Percentiles rank a stretch among this genome's conserved stretches.
phyloP scores from a whole-genome alignment of 73 alveolate species.

The Paramecium pentaurelia region DNA sequence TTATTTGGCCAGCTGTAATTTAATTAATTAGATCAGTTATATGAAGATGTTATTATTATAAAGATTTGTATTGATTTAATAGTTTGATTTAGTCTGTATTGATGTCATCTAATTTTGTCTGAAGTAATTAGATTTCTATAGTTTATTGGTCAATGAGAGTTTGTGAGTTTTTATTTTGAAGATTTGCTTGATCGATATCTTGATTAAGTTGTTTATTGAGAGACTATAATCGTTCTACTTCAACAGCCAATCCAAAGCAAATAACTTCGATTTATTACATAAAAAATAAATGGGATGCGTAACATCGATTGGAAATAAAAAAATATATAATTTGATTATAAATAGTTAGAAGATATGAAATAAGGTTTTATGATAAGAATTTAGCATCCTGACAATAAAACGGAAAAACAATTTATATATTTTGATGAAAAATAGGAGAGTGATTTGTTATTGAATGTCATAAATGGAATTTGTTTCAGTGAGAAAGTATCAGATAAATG shows the following conservation, averaged over 20 bases:
- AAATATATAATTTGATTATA: not conserved
- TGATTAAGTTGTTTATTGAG: not conserved
- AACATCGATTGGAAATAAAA: not conserved
- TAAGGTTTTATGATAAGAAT: slow-evolving; percentile 22
- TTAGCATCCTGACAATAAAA: not conserved
- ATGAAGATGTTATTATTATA: not conserved
- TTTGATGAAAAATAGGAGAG: slow-evolving; percentile 43
- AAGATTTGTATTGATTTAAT: not conserved
- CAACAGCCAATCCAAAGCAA: slow-evolving; percentile 32
- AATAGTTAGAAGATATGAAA: slow-evolving; percentile 22
- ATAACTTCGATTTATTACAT: slow-evolving; percentile 15
- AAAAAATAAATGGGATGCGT: slow-evolving; percentile 24
- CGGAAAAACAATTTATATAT: not conserved
- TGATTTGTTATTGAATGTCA: slow-evolving; percentile 41
- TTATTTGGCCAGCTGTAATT: not conserved
- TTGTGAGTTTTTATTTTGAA: not conserved
- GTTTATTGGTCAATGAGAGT: not conserved
- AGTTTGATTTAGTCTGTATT: not conserved
- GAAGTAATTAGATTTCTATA: not conserved
- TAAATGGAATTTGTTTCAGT: slow-evolving; percentile 72
- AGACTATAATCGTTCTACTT: not conserved
- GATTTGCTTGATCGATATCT: not conserved
- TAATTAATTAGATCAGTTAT: not conserved
- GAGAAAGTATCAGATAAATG: slow-evolving; percentile 65
- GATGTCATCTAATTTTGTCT: not conserved